These are phyloP conservation scores for Colletotrichum plurivorum DNA, from an alignment of 2,329 filamentous ascomycete genomes.

Conservation along the genomic window DNA sequence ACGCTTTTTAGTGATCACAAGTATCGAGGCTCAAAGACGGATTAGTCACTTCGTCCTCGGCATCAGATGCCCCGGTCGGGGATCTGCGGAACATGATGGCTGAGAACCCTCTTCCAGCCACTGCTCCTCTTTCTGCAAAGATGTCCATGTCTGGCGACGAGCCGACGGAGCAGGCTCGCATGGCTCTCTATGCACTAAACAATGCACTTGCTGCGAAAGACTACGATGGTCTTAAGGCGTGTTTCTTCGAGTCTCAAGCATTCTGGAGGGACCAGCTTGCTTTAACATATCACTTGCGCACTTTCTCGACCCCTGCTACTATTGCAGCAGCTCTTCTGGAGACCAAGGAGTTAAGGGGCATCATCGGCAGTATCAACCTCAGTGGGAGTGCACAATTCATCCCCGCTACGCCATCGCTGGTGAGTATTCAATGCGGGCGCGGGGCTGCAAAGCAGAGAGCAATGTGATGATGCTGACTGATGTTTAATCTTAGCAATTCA, in stretches of 20 bases:
- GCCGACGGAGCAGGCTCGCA: neutral
- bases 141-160: neutral
- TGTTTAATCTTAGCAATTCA: slow-evolving; percentile 3
- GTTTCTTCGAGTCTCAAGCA: slow-evolving; percentile 14
- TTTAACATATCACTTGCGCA: slow-evolving; percentile 32
- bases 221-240: neutral
- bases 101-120: slow-evolving; percentile 6
- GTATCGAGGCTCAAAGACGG: too few species aligned
- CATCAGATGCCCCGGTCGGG: neutral
- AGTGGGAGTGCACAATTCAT: slow-evolving; percentile 26
- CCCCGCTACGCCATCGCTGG: slow-evolving; percentile 4
- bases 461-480: neutral
- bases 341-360: neutral
- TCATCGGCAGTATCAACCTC: neutral
- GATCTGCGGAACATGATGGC: slow-evolving; percentile 23
- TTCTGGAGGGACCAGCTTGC: slow-evolving; percentile 34
- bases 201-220: slow-evolving; percentile 1
- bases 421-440: neutral
- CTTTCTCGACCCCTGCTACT: neutral
- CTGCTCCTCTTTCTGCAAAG: neutral
- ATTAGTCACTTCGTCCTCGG: too few species aligned
- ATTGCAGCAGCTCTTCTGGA: slow-evolving; percentile 1
- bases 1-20: too few species aligned
- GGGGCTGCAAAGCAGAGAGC: neutral
- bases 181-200: neutral